Evolutionary conservation across 2,329 filamentous ascomycete genomes (phyloP).

Genomic region (Trichoderma atrobrunneum): DNA sequence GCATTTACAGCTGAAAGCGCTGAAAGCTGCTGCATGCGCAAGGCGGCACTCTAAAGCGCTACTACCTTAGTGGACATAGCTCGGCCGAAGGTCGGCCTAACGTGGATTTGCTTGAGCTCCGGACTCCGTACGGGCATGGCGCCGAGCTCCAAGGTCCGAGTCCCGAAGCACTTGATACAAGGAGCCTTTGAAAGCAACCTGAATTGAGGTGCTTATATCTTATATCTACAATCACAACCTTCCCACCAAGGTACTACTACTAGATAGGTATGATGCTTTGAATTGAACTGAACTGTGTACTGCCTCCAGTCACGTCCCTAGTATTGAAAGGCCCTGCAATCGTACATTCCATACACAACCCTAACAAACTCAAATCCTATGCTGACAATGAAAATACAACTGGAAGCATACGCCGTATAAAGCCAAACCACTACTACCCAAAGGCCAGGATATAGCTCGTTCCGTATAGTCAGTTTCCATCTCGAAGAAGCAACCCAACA

Average conservation of each 20-base stretch:
- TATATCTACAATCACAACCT: background rate
- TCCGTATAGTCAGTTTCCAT: background rate
- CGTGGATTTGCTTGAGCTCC: background rate
- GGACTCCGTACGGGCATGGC: constrained; percentile 1
- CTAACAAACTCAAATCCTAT: background rate
- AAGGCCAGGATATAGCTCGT: background rate
- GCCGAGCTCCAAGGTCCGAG: constrained; percentile 7
- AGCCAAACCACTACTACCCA: background rate
- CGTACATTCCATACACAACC: background rate
- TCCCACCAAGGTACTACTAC: background rate
- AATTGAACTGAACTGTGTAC: background rate
- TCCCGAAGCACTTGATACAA: no score
- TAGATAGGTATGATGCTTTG: background rate
- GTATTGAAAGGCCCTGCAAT: background rate
- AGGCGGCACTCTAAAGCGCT: constrained; percentile 1
- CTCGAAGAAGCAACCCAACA: background rate
- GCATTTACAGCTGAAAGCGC: constrained; percentile 30
- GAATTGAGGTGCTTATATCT: background rate
- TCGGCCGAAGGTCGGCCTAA: background rate
- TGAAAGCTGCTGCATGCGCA: constrained; percentile 3
- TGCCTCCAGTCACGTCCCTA: background rate
- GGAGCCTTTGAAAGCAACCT: background rate
- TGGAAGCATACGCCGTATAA: background rate
- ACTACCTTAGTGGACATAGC: background rate
- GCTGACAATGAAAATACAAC: background rate